Conservation (phyloP, 2,329 filamentous ascomycete species). For the Zymoseptoria tritici region DNA sequence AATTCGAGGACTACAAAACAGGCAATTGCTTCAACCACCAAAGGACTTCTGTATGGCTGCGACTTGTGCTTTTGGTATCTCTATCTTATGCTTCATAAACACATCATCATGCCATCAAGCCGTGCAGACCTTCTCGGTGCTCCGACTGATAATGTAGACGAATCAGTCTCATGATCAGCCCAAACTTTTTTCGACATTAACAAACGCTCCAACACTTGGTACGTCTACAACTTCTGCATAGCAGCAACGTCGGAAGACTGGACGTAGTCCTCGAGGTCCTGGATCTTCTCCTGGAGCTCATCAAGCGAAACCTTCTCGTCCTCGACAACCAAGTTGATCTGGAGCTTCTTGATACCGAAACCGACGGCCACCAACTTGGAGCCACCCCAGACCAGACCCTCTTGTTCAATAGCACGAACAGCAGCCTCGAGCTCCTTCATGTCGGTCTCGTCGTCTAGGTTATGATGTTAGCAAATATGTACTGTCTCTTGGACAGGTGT, state of each 20-base stretch:
- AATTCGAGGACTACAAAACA: neutral
- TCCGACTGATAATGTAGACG: neutral
- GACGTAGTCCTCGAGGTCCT: constrained; percentile 84
- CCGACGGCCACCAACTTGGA: constrained; percentile 84
- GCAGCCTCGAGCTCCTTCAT: constrained; percentile 73
- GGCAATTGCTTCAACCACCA: neutral
- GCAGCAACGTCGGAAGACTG: constrained; percentile 87
- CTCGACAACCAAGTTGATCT: constrained; percentile 96
- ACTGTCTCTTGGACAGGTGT: constrained; percentile 30
- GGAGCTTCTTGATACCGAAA: constrained; percentile 98
- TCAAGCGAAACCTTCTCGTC: constrained; percentile 88
- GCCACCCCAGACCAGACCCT: constrained; percentile 92
- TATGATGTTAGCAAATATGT: neutral
- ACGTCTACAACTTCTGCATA: constrained; percentile 82
- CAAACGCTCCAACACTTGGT: neutral
- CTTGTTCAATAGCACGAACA: constrained; percentile 78
- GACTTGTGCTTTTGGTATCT: neutral
- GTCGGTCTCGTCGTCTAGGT: constrained; percentile 79
- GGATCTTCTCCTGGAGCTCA: constrained; percentile 82
- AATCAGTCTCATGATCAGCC: neutral
- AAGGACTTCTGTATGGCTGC: neutral
- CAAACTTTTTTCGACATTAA: neutral
- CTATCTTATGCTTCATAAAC: neutral
- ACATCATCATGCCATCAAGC: neutral
- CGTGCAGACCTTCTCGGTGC: neutral